Conservation (phyloP, 2,329 filamentous ascomycete genomes). For the Nigrospora sphaerica region DNA sequence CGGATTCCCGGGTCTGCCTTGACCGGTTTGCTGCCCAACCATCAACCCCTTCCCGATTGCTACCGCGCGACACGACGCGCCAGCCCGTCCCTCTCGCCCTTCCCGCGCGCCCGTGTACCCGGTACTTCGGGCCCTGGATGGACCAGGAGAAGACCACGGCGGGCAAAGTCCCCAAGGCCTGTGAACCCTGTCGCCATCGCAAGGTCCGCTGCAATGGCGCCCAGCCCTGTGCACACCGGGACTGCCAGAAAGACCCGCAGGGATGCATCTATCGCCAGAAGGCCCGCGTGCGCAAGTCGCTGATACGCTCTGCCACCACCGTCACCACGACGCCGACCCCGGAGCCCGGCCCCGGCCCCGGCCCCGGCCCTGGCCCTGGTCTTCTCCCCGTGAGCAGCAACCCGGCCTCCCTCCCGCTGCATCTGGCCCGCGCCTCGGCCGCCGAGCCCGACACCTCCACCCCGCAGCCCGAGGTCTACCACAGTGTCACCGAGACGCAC, state of each 20-base stretch:
- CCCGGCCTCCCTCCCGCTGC: not conserved
- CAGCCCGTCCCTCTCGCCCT: too few relatives aligned
- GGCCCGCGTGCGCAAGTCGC: constrained; percentile 21
- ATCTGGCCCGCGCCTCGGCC: constrained; percentile 8
- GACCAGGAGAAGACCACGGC: not conserved
- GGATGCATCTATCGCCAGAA: constrained; percentile 11
- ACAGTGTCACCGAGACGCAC: constrained; percentile 13
- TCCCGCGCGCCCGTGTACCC: not conserved
- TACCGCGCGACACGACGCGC: too few relatives aligned
- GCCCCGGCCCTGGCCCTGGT: constrained; percentile 2
- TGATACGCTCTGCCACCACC: constrained; percentile 20
- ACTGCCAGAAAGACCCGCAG: constrained; percentile 7
- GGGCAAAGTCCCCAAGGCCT: constrained; percentile 12
- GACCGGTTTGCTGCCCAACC: not conserved
- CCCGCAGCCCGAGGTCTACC: constrained; percentile 10
- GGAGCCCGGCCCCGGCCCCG: constrained; percentile 24
- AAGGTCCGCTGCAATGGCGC: constrained; percentile 11
- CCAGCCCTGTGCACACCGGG: constrained; percentile 6
- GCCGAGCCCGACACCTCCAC: constrained; percentile 22
- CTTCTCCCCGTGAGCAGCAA: too few relatives aligned
- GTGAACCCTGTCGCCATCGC: constrained; percentile 12
- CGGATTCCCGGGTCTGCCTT: not conserved
- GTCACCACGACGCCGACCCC: not conserved
- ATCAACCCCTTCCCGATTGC: too few relatives aligned
- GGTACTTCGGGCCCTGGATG: not conserved